Evolutionary conservation across 2,329 filamentous ascomycete genomes (phyloP).

Genomic region (Myriosclerotinia curreyana): DNA sequence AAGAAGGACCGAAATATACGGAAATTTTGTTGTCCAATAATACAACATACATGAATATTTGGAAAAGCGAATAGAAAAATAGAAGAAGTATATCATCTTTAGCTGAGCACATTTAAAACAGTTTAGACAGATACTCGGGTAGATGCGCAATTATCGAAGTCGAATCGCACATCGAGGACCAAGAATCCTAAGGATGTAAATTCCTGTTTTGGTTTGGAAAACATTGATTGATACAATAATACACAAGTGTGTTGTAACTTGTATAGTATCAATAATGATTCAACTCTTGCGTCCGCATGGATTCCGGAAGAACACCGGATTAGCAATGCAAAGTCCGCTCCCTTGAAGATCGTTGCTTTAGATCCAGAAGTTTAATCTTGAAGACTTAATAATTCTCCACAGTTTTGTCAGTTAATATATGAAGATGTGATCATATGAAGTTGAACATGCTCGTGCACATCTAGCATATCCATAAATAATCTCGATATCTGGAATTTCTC

Average conservation of each 20-base stretch:
- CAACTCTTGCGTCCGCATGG: not conserved
- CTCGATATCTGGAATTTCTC: not conserved
- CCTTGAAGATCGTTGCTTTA: constrained; percentile 2
- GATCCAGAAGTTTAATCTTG: constrained; percentile 1
- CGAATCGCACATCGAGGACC: constrained; percentile 8
- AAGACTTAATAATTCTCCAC: constrained; percentile 1
- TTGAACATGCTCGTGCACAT: constrained; percentile 1
- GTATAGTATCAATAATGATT: too few species aligned
- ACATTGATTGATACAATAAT: not conserved
- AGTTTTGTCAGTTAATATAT: constrained; percentile 1
- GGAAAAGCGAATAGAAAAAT: constrained; percentile 4
- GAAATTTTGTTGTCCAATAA: constrained; percentile 17
- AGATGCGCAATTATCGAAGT: constrained; percentile 19
- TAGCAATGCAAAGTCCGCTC: not conserved
- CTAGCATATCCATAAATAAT: constrained; percentile 1
- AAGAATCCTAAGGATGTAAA: constrained; percentile 3
- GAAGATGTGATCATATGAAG: not conserved
- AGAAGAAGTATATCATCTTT: not conserved
- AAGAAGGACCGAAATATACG: constrained; percentile 27
- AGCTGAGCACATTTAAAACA: not conserved
- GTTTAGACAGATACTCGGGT: not conserved
- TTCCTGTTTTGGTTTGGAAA: not conserved
- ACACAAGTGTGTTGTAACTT: constrained; percentile 3
- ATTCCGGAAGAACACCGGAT: not conserved
- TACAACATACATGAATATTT: constrained; percentile 5